phyloP scores from a whole-genome alignment of 495 filamentous ascomycete species.

The Copromyces sp. region DNA sequence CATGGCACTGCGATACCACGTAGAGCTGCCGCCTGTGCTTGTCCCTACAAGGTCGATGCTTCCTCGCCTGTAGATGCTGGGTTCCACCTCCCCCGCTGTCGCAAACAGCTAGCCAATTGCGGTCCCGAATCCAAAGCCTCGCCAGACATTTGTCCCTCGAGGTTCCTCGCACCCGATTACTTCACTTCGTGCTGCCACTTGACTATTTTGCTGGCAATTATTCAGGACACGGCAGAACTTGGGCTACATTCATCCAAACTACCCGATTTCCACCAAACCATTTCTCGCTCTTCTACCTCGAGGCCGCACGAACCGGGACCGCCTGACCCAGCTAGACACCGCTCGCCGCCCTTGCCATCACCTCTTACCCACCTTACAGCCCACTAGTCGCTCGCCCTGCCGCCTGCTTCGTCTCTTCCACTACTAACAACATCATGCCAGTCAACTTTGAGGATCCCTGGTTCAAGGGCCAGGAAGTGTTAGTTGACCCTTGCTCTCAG shows the following conservation, averaged over 20 bases:
- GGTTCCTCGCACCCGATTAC: background rate
- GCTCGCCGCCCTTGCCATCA: background rate
- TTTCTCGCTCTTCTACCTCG: background rate
- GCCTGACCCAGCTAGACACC: background rate
- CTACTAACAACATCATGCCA: conserved; percentile 12
- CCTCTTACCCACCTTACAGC: background rate
- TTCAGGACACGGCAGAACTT: background rate
- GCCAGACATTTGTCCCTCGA: background rate
- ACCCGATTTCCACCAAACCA: background rate
- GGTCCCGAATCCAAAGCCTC: background rate
- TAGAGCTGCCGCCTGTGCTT: background rate
- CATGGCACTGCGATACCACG: background rate
- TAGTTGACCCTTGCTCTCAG: conserved; percentile 5
- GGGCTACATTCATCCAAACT: background rate
- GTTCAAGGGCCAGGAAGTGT: conserved; percentile 37
- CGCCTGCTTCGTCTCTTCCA: background rate
- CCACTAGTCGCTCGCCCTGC: conserved; percentile 14
- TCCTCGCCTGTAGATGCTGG: background rate
- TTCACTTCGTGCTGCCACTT: background rate
- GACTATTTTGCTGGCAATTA: background rate
- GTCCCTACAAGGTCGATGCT: background rate
- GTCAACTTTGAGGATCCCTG: conserved; percentile 34
- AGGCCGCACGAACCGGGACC: background rate
- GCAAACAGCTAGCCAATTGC: background rate
- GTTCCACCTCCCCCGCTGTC: background rate